Evolutionary conservation across 2,329 filamentous ascomycete genomes (phyloP).

Genomic region (Aspergillus ibericus): DNA sequence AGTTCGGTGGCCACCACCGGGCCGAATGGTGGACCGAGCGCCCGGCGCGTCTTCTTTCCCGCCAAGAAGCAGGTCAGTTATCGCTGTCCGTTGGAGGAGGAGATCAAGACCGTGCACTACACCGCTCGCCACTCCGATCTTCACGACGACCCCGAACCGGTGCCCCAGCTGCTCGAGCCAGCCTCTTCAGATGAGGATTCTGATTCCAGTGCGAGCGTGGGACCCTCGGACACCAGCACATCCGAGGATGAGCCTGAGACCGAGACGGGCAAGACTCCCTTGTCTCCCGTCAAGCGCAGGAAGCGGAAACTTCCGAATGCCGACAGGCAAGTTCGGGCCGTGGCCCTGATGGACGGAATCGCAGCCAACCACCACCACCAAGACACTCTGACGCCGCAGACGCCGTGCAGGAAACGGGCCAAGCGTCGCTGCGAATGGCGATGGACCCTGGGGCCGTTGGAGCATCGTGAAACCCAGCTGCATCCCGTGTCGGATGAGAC

Average conservation of each 20-base stretch:
- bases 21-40: slow-evolving; percentile 34
- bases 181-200: slow-evolving; percentile 27
- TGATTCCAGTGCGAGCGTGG: slow-evolving; percentile 29
- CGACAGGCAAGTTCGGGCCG: slow-evolving; percentile 42
- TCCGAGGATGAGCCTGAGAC: slow-evolving; percentile 34
- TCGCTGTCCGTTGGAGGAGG: slow-evolving; percentile 56
- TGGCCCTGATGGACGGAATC: slow-evolving; percentile 41
- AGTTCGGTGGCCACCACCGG: slow-evolving; percentile 37
- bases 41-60: slow-evolving; percentile 50
- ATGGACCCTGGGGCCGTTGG: slow-evolving; percentile 56
- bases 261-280: slow-evolving; percentile 6
- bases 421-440: slow-evolving; percentile 58
- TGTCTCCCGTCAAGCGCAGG: slow-evolving; percentile 35
- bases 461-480: slow-evolving; percentile 7
- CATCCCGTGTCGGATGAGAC: slow-evolving; percentile 4
- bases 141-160: slow-evolving; percentile 24
- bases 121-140: slow-evolving; percentile 59
- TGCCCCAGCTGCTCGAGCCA: slow-evolving; percentile 12
- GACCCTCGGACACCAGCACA: slow-evolving; percentile 30
- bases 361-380: slow-evolving; percentile 46
- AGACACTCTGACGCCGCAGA: slow-evolving; percentile 47
- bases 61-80: slow-evolving; percentile 60
- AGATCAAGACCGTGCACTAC: slow-evolving; percentile 58
- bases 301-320: slow-evolving; percentile 33
- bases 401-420: slow-evolving; percentile 53